Percentiles rank a stretch among this genome's conserved stretches.
These are phyloP conservation scores for Lepiota venenata DNA, from an alignment of 768 basidiomycete species.

Conservation along the genomic window DNA sequence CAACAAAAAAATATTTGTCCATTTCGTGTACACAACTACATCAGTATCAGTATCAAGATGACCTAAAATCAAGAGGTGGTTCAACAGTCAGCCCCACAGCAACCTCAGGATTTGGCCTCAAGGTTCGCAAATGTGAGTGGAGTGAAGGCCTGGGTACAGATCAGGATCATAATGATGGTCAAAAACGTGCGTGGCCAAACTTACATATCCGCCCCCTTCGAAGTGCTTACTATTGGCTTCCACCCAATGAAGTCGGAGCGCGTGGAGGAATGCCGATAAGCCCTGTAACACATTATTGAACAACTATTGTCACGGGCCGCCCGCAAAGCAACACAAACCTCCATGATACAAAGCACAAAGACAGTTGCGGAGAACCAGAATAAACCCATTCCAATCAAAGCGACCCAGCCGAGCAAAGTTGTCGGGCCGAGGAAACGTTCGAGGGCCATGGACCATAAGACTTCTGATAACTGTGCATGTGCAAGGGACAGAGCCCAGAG, in stretches of 20 bases:
- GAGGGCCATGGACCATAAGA: slow-evolving; percentile 88
- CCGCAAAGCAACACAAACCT: slow-evolving; percentile 52
- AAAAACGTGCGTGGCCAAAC: slow-evolving; percentile 30
- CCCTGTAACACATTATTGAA: slow-evolving; percentile 47
- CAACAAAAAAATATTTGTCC: slow-evolving; percentile 3
- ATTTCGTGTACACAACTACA: background rate
- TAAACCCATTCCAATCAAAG: slow-evolving; percentile 42
- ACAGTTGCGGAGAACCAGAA: slow-evolving; percentile 85
- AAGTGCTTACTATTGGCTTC: slow-evolving; percentile 98
- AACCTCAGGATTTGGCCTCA: slow-evolving; percentile 32
- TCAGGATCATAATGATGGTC: slow-evolving; percentile 20
- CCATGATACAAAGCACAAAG: slow-evolving; percentile 87
- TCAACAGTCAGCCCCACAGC: background rate
- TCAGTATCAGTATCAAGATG: slow-evolving; percentile 1
- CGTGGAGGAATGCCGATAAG: slow-evolving; percentile 93
- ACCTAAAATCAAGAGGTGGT: background rate
- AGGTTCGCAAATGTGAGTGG: slow-evolving; percentile 46
- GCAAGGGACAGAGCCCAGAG: slow-evolving; percentile 98
- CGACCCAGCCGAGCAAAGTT: slow-evolving; percentile 60
- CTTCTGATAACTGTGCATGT: slow-evolving; percentile 95
- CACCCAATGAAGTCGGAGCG: slow-evolving; percentile 96
- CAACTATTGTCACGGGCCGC: background rate
- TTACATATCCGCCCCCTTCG: slow-evolving; percentile 84
- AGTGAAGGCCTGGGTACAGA: slow-evolving; percentile 37
- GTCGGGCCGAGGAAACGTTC: slow-evolving; percentile 55